Base-by-base conservation (phyloP, 441 rosid species). In the Populus hybrid region DNA sequence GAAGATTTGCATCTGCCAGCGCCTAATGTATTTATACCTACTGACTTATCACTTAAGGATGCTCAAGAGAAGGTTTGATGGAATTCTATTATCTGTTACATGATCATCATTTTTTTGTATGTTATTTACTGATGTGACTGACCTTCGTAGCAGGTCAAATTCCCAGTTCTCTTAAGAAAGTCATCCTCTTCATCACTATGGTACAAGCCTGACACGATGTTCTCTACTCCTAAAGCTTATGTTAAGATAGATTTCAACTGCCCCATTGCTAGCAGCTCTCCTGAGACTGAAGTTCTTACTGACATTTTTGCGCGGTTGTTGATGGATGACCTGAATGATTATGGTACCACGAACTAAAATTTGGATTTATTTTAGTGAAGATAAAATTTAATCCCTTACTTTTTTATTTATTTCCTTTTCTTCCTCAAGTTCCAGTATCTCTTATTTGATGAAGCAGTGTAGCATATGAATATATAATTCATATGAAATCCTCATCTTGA, bases 281-380 rank as follows among this genome's bases (percentile, higher is more conserved):
- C 98, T 8, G 91, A 90, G 72, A 87, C 94, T 71, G 86, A 79
- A 50, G 91, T 90, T 83, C 89, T 96, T 69, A 82, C 94, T 24
- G 78, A 87, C 79, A 65, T 94, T 66, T 96, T 94, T 85, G 81
- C 96, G 2, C 84, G 86, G 78, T 79, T 96, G 85, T 75, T 94
- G 74, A 82, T 84, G 85, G 99, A 94, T 84, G 90, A 93, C 85
- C 85, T 96, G 90, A 96, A 94, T 89, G 98, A 94, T 83, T 94
- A 88, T 75, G 98, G 98, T 96, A 85, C 81, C 88, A 61, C 75
- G 72, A 42, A 32, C 23, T 34, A 32, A 34, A n/a, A 46, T 12
- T 23, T n/a, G 10, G 59, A 23, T 28, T 12, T 64, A 46, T 36
- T 9, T 67, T 26, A 40, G 30, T 36, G 74, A 42, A 66, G 35